These are phyloP conservation scores for Cymbopogon flexuosus DNA, from an alignment of 202 grass and related monocot species.

Conservation along the genomic window DNA sequence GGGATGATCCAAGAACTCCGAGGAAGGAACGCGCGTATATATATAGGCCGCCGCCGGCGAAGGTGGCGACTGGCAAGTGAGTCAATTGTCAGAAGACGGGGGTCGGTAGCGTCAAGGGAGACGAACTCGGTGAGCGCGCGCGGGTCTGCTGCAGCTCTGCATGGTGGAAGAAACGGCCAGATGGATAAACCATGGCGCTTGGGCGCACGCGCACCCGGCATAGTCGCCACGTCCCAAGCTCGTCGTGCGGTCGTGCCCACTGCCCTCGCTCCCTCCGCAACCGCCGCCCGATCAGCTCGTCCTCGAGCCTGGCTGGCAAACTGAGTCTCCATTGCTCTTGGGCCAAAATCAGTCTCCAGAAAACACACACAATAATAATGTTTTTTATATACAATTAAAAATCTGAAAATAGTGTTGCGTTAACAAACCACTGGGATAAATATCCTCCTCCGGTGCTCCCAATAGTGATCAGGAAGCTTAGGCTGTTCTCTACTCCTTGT, in stretches of 20 bases:
- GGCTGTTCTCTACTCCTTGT: neutral
- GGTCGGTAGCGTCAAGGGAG: neutral
- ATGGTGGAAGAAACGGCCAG: neutral
- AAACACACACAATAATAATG: too few species aligned
- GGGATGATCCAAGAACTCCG: neutral
- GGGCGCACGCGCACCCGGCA: neutral
- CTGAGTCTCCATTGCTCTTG: neutral
- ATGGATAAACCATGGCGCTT: neutral
- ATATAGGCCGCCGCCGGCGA: neutral
- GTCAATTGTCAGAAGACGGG: neutral
- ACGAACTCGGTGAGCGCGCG: neutral
- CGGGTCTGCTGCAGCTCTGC: neutral
- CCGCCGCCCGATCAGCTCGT: neutral
- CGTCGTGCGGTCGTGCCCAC: neutral
- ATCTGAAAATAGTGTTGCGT: neutral
- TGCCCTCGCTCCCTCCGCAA: neutral
- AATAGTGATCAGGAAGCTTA: slow-evolving; percentile 31
- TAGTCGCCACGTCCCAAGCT: neutral
- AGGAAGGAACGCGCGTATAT: neutral
- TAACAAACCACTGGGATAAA: neutral
- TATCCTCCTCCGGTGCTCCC: neutral
- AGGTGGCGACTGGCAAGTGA: neutral
- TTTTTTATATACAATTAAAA: too few species aligned
- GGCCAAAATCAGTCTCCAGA: neutral
- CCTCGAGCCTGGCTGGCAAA: neutral